Conservation (phyloP, 2,329 filamentous ascomycete genomes). For the Cordyceps tenuipes region DNA sequence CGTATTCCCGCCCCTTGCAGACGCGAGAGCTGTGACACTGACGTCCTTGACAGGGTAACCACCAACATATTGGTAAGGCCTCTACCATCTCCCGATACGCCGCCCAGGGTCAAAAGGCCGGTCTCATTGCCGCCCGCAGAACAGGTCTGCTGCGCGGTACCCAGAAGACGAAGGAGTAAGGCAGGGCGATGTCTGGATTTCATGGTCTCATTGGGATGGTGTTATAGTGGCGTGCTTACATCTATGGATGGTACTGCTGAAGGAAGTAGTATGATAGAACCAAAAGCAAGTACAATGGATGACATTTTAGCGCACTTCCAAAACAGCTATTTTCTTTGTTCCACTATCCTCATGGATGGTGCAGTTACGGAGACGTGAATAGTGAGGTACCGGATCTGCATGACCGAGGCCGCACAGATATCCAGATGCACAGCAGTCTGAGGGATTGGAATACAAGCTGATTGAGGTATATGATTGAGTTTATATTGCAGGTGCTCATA, state of each 20-base stretch:
- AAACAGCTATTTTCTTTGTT: constrained; percentile 10
- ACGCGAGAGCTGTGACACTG: constrained; percentile 26
- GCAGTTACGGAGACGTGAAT: not conserved
- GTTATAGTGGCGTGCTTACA: constrained; percentile 56
- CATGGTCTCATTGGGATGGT: constrained; percentile 55
- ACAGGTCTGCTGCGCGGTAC: constrained; percentile 99
- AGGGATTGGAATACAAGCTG: not conserved
- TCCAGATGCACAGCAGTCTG: not conserved
- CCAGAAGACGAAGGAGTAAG: constrained; percentile 98
- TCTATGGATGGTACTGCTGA: constrained; percentile 45
- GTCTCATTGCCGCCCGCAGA: constrained; percentile 99
- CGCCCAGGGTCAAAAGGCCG: constrained; percentile 97
- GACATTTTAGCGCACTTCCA: constrained; percentile 34
- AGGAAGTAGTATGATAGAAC: constrained; percentile 40
- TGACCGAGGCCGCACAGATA: not conserved
- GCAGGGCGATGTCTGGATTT: constrained; percentile 31
- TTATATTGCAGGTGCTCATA: not conserved
- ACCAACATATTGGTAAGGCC: constrained; percentile 99
- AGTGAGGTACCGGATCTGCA: not conserved
- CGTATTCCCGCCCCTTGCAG: constrained; percentile 25
- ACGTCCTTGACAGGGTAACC: constrained; percentile 70
- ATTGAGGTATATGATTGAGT: not conserved
- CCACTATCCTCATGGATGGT: not conserved
- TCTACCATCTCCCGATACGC: constrained; percentile 99
- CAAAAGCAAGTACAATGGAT: constrained; percentile 39